Evolutionary conservation across 768 basidiomycete species (phyloP).

Genomic region (Pilatotrama ljubarskyi): DNA sequence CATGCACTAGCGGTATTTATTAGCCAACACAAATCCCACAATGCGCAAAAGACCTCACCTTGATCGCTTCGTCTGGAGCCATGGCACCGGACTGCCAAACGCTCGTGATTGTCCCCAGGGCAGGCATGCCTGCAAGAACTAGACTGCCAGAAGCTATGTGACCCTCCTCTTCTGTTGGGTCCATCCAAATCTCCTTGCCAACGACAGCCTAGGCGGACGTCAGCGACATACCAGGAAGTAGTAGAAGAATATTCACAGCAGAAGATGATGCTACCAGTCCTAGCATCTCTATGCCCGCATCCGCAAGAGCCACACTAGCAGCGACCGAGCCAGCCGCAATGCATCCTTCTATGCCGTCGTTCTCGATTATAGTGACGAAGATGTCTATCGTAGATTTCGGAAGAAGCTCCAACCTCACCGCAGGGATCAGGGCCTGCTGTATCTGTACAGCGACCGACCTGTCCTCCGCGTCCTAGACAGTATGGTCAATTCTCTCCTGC

Average conservation of each 20-base stretch:
- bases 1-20: conserved; percentile 55
- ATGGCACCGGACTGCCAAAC: conserved; percentile 84
- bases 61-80: conserved; percentile 49
- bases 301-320: conserved; percentile 86
- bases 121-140: conserved; percentile 86
- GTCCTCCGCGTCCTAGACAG: conserved; percentile 87
- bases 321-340: conserved; percentile 86
- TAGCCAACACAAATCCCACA: neutral
- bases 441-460: conserved; percentile 80
- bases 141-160: conserved; percentile 59
- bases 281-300: conserved; percentile 90
- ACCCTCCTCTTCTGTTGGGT: conserved; percentile 76
- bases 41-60: conserved; percentile 43
- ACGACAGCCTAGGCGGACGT: conserved; percentile 48
- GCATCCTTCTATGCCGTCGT: conserved; percentile 88
- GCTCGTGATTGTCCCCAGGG: conserved; percentile 78
- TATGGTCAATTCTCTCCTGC: neutral
- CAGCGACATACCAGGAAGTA: neutral
- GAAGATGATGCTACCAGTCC: conserved; percentile 86
- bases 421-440: conserved; percentile 80
- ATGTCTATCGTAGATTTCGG: conserved; percentile 95
- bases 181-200: conserved; percentile 66
- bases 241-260: conserved; percentile 51
- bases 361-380: conserved; percentile 86
- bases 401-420: conserved; percentile 84